phyloP scores from a whole-genome alignment of 495 filamentous ascomycete genomes.

The Thermothielavioides terrestris region DNA sequence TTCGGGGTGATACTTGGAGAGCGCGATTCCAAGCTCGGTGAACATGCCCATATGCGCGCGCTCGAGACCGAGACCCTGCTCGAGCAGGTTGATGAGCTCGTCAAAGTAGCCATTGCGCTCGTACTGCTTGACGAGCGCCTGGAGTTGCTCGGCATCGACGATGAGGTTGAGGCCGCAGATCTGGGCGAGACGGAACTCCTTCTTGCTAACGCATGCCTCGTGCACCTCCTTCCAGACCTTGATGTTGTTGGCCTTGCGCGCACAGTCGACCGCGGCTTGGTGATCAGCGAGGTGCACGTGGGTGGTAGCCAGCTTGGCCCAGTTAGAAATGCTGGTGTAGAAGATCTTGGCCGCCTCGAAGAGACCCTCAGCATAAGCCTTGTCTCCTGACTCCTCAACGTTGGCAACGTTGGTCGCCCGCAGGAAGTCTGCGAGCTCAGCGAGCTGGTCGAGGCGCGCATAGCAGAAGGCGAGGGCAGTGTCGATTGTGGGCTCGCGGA shows the following conservation, averaged over 20 bases:
- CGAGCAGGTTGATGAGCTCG: conserved; percentile 87
- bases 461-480: conserved; percentile 90
- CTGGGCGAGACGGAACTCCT: conserved; percentile 97
- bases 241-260: conserved; percentile 97
- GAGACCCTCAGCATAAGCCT: conserved; percentile 89
- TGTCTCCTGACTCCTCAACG: conserved; percentile 92
- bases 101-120: conserved; percentile 97
- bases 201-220: conserved; percentile 92
- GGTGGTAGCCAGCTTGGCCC: conserved; percentile 97
- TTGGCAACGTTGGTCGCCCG: conserved; percentile 90
- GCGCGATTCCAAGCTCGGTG: conserved; percentile 86
- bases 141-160: conserved; percentile 93
- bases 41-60: conserved; percentile 83
- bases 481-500: conserved; percentile 90
- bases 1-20: conserved; percentile 95
- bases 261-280: conserved; percentile 96
- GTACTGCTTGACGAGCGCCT: conserved; percentile 90
- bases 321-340: conserved; percentile 97
- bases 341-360: conserved; percentile 99
- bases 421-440: conserved; percentile 94
- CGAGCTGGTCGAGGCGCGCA: conserved; percentile 81
- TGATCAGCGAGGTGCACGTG: conserved; percentile 94
- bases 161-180: conserved; percentile 99
- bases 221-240: conserved; percentile 99
- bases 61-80: conserved; percentile 92